These are phyloP conservation scores for Aspergillus homomorphus DNA, from an alignment of 495 filamentous ascomycete genomes.

Conservation along the genomic window DNA sequence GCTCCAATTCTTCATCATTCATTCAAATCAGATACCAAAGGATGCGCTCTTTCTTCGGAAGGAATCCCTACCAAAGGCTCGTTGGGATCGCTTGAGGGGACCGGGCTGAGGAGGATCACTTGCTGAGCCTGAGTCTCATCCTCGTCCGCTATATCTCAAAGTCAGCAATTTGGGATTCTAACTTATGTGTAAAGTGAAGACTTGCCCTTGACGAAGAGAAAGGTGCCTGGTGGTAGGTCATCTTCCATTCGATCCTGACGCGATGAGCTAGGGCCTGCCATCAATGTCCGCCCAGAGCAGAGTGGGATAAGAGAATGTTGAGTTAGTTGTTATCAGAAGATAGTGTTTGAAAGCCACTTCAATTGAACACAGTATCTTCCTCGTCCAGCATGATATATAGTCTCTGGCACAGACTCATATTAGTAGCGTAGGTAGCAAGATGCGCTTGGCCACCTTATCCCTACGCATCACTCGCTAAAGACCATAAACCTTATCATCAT, in stretches of 20 bases:
- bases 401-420: not conserved
- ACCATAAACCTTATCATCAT: not conserved
- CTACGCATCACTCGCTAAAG: not conserved
- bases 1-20: constrained; percentile 33
- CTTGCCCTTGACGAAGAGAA: constrained; percentile 31
- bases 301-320: not conserved
- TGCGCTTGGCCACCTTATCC: no score
- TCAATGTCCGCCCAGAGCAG: constrained; percentile 14
- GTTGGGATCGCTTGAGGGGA: constrained; percentile 34
- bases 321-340: not conserved
- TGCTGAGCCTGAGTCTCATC: constrained; percentile 17
- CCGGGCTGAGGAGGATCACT: constrained; percentile 27
- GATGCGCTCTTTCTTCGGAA: not conserved
- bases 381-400: not conserved
- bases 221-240: constrained; percentile 29
- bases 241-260: not conserved
- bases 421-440: not conserved
- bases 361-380: not conserved
- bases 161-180: not conserved
- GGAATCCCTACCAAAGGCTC: constrained; percentile 29
- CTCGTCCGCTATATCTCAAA: constrained; percentile 17
- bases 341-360: no score
- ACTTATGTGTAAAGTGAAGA: not conserved
- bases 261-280: constrained; percentile 11
- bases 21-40: not conserved